Percentiles rank a stretch among this genome's conserved stretches.
These are phyloP conservation scores for Abrus precatorius DNA, from an alignment of 306 rosid genomes.

Conservation along the genomic window DNA sequence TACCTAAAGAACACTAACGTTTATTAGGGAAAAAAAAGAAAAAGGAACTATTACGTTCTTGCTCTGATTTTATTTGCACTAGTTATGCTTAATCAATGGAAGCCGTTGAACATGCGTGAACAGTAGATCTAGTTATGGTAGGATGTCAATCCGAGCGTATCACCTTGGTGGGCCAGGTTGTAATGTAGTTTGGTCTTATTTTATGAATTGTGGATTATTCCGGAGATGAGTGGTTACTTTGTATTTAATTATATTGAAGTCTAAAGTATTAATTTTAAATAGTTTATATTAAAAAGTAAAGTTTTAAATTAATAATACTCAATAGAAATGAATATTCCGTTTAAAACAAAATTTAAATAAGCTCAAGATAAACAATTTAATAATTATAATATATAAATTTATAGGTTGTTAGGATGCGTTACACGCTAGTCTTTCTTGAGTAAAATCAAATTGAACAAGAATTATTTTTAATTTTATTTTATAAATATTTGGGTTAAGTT, in stretches of 20 bases:
- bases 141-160: not conserved
- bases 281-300: not conserved
- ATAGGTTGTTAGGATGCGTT: no score
- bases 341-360: no score
- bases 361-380: no score
- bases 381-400: no score
- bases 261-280: not conserved
- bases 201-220: not conserved
- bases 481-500: no score
- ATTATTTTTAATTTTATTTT: no score
- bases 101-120: slow-evolving; percentile 29
- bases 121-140: not conserved
- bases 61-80: not conserved
- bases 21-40: no score
- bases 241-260: not conserved
- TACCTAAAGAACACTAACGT: not conserved
- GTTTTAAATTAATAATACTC: not conserved
- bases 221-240: not conserved
- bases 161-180: not conserved
- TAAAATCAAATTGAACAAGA: no score
- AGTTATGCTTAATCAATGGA: not conserved
- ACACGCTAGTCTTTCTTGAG: no score
- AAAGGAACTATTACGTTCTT: no score
- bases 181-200: not conserved
- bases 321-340: no score